Base-by-base conservation (phyloP, 352 stramenopile species). In the Phytopythium kandeliae region DNA sequence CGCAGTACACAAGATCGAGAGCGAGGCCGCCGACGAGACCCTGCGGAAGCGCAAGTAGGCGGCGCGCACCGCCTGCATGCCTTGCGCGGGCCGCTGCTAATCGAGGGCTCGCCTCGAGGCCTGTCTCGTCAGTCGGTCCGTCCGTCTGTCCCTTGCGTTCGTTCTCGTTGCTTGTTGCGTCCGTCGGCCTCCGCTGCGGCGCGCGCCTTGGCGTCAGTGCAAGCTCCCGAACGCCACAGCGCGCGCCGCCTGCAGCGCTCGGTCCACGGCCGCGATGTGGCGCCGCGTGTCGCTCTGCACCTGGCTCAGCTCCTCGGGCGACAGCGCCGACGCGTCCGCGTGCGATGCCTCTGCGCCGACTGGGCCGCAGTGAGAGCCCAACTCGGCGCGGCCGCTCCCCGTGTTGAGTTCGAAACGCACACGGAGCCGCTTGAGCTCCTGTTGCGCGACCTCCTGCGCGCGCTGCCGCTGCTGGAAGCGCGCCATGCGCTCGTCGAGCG, bases 41-140 rank as follows among this genome's bases (percentile, higher is more conserved):
- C 50, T 87, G 41, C 69, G 78, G 64, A 86, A 87, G 68, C 78
- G 78, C 60, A 87, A 85, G 72, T 88, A 46, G 40, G 22, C 40
- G 2, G 21, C 19, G 21, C 19, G 22, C 34, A 15, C 19, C 19
- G 34, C 13, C 11, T 38, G 34, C 19, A 38, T 17, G 12, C 17
- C 19, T n/a, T 15, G 12, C 12, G 34, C 12, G 28, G 28, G 4
- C 19, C 16, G 13, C 34, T 19, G 3, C 15, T 38, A 38, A 38
- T 38, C 34, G 34, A 38, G 34, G 19, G 19, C 34, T 38, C 34
- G 16, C 34, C 34, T 19, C 34, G 34, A 38, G 34, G 34, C 8
- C 34, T 19, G 13, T 38, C 34, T n/a, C n/a, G n/a, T n/a, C n/a
- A n/a, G n/a, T n/a, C n/a, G n/a, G n/a, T n/a, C n/a, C n/a, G n/a